phyloP scores from a whole-genome alignment of 352 stramenopile genomes.

The Globisporangium paroecandrum region DNA sequence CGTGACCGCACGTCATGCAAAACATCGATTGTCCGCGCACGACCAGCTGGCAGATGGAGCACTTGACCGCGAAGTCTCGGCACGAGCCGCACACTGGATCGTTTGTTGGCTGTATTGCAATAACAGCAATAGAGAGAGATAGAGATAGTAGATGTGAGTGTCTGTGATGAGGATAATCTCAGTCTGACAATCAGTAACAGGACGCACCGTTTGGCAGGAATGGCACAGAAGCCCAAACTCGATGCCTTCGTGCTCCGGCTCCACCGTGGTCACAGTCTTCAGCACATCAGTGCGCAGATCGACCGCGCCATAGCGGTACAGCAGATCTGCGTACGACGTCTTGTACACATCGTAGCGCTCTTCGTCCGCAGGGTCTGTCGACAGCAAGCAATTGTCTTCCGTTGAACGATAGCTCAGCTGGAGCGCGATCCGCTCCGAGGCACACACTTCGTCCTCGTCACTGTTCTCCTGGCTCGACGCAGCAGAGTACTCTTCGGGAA shows the following conservation, averaged over 20 bases:
- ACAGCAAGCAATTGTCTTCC: conserved; percentile 49
- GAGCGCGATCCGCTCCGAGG: conserved; percentile 47
- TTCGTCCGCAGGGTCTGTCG: conserved; percentile 42
- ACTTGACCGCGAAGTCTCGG: conserved; percentile 74
- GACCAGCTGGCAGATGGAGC: conserved; percentile 78
- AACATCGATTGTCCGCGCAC: conserved; percentile 85
- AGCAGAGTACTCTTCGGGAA: conserved; percentile 6
- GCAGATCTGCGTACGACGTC: conserved; percentile 68
- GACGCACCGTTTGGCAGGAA: conserved; percentile 54
- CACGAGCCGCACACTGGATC: conserved; percentile 60
- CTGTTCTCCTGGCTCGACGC: conserved; percentile 7
- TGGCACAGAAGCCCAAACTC: conserved; percentile 62
- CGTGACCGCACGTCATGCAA: conserved; percentile 82
- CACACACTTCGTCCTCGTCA: conserved; percentile 28
- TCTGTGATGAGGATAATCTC: background rate
- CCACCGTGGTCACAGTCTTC: conserved; percentile 41
- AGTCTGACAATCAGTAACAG: background rate
- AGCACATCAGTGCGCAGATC: conserved; percentile 69
- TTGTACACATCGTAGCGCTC: conserved; percentile 82
- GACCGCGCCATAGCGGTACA: conserved; percentile 80
- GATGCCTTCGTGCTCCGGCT: conserved; percentile 46
- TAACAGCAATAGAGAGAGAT: background rate
- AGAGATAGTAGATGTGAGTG: background rate
- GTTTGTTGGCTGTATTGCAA: conserved; percentile 37
- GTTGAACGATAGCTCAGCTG: conserved; percentile 38